Evolutionary conservation across 495 filamentous ascomycete genomes (phyloP), one percentile per base, ranked within the genome.

Genomic region (Penicillium arizonense): DNA sequence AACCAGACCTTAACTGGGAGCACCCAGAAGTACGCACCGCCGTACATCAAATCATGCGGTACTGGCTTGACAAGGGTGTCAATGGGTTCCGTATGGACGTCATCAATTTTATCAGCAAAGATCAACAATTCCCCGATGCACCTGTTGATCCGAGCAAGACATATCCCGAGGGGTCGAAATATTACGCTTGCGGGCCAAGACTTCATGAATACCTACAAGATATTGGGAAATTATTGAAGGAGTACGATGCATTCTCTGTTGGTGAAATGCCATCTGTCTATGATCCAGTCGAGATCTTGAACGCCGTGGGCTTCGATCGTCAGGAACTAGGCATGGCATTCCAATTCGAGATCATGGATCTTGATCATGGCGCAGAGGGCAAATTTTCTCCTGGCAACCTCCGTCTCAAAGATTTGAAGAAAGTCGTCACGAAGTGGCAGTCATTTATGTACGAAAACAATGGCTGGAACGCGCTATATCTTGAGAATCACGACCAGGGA

Each of bases 1-100:
- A 88, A 59, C 85, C 87, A 5, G 86, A 89, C 56, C 74, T 89
- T 12, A 89, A 89, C 66, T 89, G 85, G 84, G 84, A 88, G 52
- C 82, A 78, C 28, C 70, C 71, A 5, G 76, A 71, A 12, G 74
- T 79, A 6, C 73, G 85, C 0, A 63, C 74, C 30, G 84, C 85
- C 1, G 81, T 88, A 13, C 81, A 84, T 53, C 74, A 81, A 28
- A 70, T 79, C 23, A 84, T 89, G 76, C 59, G 72, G 13, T 88
- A 86, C 66, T 89, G 87, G 86, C 75, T 87, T 0, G 71, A 84
- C 28, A 78, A 73, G 20, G 82, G 81, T 1, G 76, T 81, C 3
- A 79, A 82, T 56, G 86, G 86, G 2, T 88, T 88, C 58, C 71
- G 86, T 0, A 56, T 68, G 50, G 84, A 87, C 56, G 73, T 73